phyloP scores from a whole-genome alignment of 2,329 filamentous ascomycete species.

The Xylariaceae sp. region DNA sequence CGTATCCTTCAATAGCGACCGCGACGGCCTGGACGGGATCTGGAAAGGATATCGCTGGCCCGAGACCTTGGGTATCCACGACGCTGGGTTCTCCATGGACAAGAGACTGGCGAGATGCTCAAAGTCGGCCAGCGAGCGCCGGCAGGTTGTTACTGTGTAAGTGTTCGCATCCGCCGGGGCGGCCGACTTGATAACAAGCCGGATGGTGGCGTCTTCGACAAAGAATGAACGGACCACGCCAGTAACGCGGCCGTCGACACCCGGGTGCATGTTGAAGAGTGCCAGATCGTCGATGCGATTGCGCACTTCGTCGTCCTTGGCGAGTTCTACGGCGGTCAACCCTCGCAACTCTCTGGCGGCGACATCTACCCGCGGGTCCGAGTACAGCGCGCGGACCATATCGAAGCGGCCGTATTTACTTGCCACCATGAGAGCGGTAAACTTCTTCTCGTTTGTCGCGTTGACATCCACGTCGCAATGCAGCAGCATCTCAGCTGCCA shows the following conservation, averaged over 20 bases:
- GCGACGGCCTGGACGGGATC: constrained; percentile 84
- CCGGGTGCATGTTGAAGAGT: constrained; percentile 68
- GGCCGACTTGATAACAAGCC: constrained; percentile 90
- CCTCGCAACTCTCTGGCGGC: constrained; percentile 79
- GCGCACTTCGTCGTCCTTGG: constrained; percentile 94
- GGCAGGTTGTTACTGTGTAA: constrained; percentile 91
- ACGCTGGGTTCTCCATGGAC: constrained; percentile 84
- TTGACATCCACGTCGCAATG: constrained; percentile 94
- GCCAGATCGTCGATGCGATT: constrained; percentile 95
- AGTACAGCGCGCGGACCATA: constrained; percentile 82
- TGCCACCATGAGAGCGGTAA: constrained; percentile 94
- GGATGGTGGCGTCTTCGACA: constrained; percentile 90
- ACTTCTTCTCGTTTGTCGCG: constrained; percentile 87
- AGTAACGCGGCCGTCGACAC: constrained; percentile 74
- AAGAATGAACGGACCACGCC: constrained; percentile 94
- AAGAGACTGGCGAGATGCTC: constrained; percentile 83
- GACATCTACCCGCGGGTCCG: constrained; percentile 80
- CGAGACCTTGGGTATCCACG: constrained; percentile 79
- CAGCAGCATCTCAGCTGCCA: constrained; percentile 70
- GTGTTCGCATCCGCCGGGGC: constrained; percentile 75
- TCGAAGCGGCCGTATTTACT: constrained; percentile 97
- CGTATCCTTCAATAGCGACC: constrained; percentile 79
- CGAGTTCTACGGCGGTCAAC: constrained; percentile 88
- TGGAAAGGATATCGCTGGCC: constrained; percentile 84
- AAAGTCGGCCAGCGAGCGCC: constrained; percentile 82